Evolutionary conservation across 768 basidiomycete genomes (phyloP).

Genomic region (Multifurca ochricompacta): DNA sequence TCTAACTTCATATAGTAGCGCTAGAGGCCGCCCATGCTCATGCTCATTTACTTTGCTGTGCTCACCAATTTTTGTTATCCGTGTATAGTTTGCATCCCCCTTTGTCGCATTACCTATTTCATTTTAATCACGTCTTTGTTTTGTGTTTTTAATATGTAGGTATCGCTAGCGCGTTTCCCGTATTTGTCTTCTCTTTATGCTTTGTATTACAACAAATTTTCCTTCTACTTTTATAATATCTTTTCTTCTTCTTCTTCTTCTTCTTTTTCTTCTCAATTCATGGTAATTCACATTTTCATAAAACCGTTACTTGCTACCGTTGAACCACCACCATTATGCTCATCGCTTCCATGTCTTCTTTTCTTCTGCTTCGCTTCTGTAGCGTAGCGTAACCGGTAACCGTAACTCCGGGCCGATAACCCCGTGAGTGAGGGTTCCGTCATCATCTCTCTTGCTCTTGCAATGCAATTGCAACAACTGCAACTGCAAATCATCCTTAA

Average conservation of each 20-base stretch:
- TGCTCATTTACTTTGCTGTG: conserved; percentile 16
- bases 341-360: neutral
- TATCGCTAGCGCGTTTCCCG: conserved; percentile 8
- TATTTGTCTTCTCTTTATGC: conserved; percentile 3
- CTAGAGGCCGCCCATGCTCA: conserved; percentile 11
- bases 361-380: neutral
- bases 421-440: neutral
- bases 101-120: conserved; percentile 15
- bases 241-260: neutral
- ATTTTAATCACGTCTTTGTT: too few relatives aligned
- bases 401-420: conserved; percentile 2
- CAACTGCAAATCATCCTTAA: too few relatives aligned
- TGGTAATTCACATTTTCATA: conserved; percentile 8
- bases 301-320: conserved; percentile 1
- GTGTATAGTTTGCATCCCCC: conserved; percentile 17
- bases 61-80: conserved; percentile 18
- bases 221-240: neutral
- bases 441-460: too few relatives aligned
- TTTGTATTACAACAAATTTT: conserved; percentile 15
- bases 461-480: too few relatives aligned
- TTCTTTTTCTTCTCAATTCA: neutral
- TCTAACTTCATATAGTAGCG: neutral
- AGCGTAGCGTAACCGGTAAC: neutral
- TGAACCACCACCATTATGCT: too few relatives aligned
- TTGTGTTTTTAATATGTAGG: conserved; percentile 15